Percentiles rank a stretch among this genome's conserved stretches.
These are phyloP conservation scores for Purshia tridentata DNA, from an alignment of 306 rosid species.

Conservation along the genomic window DNA sequence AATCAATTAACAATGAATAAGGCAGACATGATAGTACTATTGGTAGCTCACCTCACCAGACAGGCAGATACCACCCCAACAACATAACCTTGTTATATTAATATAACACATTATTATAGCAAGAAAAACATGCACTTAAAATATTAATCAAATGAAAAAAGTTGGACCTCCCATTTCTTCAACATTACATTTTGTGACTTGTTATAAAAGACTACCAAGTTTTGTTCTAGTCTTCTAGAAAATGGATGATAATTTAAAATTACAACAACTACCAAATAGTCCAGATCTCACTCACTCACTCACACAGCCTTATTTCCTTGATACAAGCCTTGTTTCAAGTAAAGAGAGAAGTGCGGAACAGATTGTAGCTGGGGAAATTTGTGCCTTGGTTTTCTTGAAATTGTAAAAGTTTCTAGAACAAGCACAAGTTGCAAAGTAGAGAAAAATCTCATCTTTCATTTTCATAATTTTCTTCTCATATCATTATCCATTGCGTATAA, in stretches of 20 bases:
- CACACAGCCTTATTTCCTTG: background rate
- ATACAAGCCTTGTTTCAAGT: background rate
- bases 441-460: no score
- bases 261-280: background rate
- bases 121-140: background rate
- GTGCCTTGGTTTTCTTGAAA: background rate
- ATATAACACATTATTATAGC: background rate
- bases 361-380: background rate
- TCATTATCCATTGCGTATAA: no score
- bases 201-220: no score
- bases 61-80: background rate
- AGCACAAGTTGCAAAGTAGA: no score
- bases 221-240: background rate
- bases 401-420: background rate
- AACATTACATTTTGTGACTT: background rate
- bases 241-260: background rate
- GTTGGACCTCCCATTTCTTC: background rate
- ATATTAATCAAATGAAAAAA: no score
- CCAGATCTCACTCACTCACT: background rate
- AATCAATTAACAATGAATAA: no score
- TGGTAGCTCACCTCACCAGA: background rate
- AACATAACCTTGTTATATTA: background rate
- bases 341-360: background rate
- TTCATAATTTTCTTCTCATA: no score
- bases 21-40: background rate